phyloP scores from a whole-genome alignment of 106 monocot species.

The Dioscorea dumetorum region DNA sequence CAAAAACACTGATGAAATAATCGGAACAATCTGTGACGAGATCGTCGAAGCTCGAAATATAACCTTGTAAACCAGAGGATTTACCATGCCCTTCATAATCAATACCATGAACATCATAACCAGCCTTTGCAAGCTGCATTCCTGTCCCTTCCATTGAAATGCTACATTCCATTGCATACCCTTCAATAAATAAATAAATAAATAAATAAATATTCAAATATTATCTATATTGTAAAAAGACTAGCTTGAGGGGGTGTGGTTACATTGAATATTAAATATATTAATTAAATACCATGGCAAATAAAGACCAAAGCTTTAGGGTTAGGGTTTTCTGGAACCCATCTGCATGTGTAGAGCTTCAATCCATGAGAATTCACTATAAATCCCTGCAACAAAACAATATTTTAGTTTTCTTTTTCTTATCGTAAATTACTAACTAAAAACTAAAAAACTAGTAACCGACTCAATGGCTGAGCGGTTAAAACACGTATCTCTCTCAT shows the following conservation, averaged over 20 bases:
- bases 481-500: no score
- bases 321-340: background rate
- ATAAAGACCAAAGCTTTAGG: conserved; percentile 4
- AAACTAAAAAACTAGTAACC: no score
- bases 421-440: no score
- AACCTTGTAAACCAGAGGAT: conserved; percentile 28
- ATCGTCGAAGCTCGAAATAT: conserved; percentile 24
- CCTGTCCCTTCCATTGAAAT: conserved; percentile 35
- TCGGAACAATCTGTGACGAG: conserved; percentile 33
- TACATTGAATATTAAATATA: background rate
- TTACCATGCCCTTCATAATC: conserved; percentile 43
- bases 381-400: background rate
- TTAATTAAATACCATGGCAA: conserved; percentile 3
- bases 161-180: conserved; percentile 42
- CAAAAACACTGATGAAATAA: conserved; percentile 20
- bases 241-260: no score
- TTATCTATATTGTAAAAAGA: no score
- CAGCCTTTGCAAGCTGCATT: conserved; percentile 26
- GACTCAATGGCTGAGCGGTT: no score
- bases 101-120: conserved; percentile 32
- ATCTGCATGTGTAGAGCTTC: conserved; percentile 3
- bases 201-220: background rate
- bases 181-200: background rate
- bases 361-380: conserved; percentile 9
- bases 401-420: no score